phyloP scores from a whole-genome alignment of 371 early-diverging fungal genomes.

The Coemansia sp. region DNA sequence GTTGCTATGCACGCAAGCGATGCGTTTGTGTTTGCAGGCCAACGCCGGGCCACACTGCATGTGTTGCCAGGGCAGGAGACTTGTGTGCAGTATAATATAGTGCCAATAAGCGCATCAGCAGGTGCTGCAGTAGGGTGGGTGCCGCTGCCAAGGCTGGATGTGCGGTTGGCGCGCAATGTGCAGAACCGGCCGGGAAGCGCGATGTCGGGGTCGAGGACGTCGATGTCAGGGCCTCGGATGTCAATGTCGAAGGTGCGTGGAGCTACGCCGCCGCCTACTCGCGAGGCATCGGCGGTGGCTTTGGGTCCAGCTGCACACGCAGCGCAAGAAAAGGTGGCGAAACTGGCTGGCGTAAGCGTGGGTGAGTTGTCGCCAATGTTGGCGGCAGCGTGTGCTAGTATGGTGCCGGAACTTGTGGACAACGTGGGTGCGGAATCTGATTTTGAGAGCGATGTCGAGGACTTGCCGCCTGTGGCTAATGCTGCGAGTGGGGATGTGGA shows the following conservation, averaged over 20 bases:
- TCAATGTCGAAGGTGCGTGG: not conserved
- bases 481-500: not conserved
- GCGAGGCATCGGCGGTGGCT: slow-evolving; percentile 10
- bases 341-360: slow-evolving; percentile 3
- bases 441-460: slow-evolving; percentile 19
- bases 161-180: slow-evolving; percentile 11
- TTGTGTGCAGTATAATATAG: slow-evolving; percentile 16
- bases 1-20: slow-evolving; percentile 39
- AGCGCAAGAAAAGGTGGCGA: not conserved
- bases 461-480: not conserved
- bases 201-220: not conserved
- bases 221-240: not conserved
- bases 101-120: slow-evolving; percentile 15
- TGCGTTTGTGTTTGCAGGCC: slow-evolving; percentile 40
- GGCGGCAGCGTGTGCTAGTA: slow-evolving; percentile 7
- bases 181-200: not conserved
- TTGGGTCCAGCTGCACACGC: not conserved
- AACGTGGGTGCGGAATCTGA: slow-evolving; percentile 27
- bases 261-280: slow-evolving; percentile 24
- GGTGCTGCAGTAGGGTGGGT: slow-evolving; percentile 25
- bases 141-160: slow-evolving; percentile 30
- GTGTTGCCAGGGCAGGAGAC: slow-evolving; percentile 27
- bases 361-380: slow-evolving; percentile 20
- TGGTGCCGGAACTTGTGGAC: slow-evolving; percentile 12
- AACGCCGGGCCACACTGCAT: slow-evolving; percentile 22